Evolutionary conservation across 495 filamentous ascomycete species (phyloP).

Genomic region (Aspergillus affinis): DNA sequence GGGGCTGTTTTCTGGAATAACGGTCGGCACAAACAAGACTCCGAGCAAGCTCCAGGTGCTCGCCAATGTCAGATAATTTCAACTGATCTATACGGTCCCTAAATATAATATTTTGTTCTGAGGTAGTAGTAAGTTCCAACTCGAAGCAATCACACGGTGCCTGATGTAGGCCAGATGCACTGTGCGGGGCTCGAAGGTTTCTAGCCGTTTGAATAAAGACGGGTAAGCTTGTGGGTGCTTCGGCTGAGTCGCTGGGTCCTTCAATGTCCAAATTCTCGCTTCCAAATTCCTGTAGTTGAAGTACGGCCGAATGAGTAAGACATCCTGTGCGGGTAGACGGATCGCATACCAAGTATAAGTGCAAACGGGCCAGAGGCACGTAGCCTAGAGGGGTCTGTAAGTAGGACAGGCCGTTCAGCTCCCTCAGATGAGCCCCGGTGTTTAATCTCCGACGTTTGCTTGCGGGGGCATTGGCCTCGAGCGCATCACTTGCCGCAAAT

Average conservation of each 20-base stretch:
- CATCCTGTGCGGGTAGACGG: neutral
- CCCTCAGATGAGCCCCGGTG: constrained; percentile 17
- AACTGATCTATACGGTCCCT: constrained; percentile 19
- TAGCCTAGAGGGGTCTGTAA: constrained; percentile 31
- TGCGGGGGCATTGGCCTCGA: constrained; percentile 20
- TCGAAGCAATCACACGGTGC: constrained; percentile 11
- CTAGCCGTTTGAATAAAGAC: constrained; percentile 18
- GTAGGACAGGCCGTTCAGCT: constrained; percentile 20
- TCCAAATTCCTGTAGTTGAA: constrained; percentile 24
- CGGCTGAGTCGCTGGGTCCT: neutral
- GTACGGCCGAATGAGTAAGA: neutral
- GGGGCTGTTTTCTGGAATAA: constrained; percentile 22
- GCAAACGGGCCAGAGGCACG: constrained; percentile 38
- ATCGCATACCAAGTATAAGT: constrained; percentile 33
- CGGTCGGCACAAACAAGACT: constrained; percentile 28
- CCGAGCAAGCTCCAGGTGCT: constrained; percentile 23
- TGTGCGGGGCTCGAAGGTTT: neutral
- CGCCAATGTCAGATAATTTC: constrained; percentile 19
- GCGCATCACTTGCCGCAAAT: constrained; percentile 19
- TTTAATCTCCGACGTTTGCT: constrained; percentile 41
- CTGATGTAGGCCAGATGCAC: neutral
- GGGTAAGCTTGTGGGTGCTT: constrained; percentile 18
- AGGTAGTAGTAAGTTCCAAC: constrained; percentile 20
- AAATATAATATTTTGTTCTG: constrained; percentile 20
- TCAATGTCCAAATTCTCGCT: neutral